Conservation (phyloP, 2,329 filamentous ascomycete species). For the Pleurostoma richardsiae region DNA sequence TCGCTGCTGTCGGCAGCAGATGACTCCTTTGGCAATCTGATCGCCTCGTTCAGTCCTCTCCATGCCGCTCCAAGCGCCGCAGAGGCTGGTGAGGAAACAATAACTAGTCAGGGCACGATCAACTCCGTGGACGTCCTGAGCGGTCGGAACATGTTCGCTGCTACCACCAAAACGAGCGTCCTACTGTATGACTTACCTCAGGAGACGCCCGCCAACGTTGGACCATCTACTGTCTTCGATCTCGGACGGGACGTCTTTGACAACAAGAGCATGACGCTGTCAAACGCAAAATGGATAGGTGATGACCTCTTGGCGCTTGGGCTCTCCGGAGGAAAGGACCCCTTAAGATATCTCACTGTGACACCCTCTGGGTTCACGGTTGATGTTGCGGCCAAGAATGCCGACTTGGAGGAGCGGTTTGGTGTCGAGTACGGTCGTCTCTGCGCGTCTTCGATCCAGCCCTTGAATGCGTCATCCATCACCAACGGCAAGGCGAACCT, state of each 20-base stretch:
- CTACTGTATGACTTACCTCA: conserved; percentile 24
- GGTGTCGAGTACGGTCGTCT: conserved; percentile 17
- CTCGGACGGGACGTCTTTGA: conserved; percentile 9
- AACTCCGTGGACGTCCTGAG: conserved; percentile 26
- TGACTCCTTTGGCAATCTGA: conserved; percentile 23
- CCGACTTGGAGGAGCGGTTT: conserved; percentile 16
- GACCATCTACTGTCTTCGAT: conserved; percentile 14
- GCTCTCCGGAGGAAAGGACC: conserved; percentile 32
- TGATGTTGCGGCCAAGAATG: conserved; percentile 25
- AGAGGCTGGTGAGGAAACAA: background rate
- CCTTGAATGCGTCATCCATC: conserved; percentile 27
- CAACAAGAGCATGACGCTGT: conserved; percentile 12
- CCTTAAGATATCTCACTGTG: conserved; percentile 39
- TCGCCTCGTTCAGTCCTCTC: conserved; percentile 16
- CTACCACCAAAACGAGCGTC: conserved; percentile 25
- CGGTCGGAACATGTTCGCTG: conserved; percentile 19
- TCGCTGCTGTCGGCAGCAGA: conserved; percentile 34
- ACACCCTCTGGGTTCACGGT: conserved; percentile 39
- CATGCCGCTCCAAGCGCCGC: conserved; percentile 8
- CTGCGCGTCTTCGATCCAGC: conserved; percentile 37
- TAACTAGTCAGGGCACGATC: conserved; percentile 20
- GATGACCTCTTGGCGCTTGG: conserved; percentile 39
- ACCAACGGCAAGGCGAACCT: conserved; percentile 29
- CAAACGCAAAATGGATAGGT: conserved; percentile 38
- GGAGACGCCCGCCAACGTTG: conserved; percentile 4